Base-by-base conservation (phyloP, 176 grass and related monocot genomes). In the Aegilops bicornis region DNA sequence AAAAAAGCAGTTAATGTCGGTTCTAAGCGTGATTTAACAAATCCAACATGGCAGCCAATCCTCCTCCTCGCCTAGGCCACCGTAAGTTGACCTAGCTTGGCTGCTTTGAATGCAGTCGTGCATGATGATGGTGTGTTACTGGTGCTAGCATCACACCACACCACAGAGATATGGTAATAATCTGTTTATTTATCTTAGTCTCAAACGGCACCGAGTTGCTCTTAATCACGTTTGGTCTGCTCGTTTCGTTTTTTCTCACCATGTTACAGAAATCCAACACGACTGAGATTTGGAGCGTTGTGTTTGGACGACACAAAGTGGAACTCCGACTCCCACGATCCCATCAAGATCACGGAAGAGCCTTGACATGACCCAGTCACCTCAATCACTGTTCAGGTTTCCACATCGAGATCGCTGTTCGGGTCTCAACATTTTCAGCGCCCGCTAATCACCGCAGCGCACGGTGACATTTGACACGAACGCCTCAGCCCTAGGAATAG, bases 1-100 rank as follows among this genome's bases (percentile, higher is more conserved):
- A 3, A 43, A 30, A 61, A 27, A 48, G 72, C 31, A 24, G 31
- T 58, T 73, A 73, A 78, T 67, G 73, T 35, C 64, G 42, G 73
- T 8, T 73, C 72, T 66, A 42, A 27, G 20, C 17, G 17, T 8
- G 64, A 82, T 86, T 86, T 84, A 66, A 64, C 66, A 73, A 62
- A 61, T 52, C 8, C 83, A 82, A 70, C 27, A 52, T 90, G 83
- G 17, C 73, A 70, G 27, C 8, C 32, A 85, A 56, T 73, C 76
- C 30, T 50, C 16, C 66, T 14, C 23, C n/a, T 58, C 54, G 2
- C 5, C n/a, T 1, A 50, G 43, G 43, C 43, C 43, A 65, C 20
- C 42, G 22, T 36, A 37, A 82, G 69, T 61, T 76, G 88, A 72
- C 58, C 4, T 69, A 15, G 13, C 29, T 12, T 33, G 47, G 36